Percentiles rank a stretch among this genome's conserved stretches.
Evolutionary conservation across 306 rosid species (phyloP).

Genomic region (Hippophae rhamnoides): DNA sequence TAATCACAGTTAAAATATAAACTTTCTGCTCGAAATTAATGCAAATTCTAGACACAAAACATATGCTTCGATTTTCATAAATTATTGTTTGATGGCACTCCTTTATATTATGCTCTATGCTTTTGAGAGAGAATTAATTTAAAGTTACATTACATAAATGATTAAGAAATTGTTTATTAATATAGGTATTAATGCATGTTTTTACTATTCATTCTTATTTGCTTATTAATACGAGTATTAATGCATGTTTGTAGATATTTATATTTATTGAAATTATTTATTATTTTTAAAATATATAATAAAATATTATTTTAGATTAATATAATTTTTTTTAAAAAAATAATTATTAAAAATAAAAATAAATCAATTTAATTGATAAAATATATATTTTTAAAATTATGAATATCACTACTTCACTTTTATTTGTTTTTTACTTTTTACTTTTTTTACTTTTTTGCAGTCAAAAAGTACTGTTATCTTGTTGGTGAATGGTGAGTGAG

Average conservation of each 20-base stretch:
- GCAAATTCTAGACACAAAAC: slow-evolving; percentile 5
- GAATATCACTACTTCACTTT: neutral
- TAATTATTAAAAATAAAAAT: no score
- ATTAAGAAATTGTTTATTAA: no score
- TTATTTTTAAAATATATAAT: no score
- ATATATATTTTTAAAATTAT: neutral
- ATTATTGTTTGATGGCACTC: neutral
- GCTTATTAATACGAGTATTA: neutral
- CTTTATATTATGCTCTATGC: neutral
- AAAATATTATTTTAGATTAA: no score
- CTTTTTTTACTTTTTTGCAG: neutral
- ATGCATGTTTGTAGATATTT: no score
- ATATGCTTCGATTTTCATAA: slow-evolving; percentile 6
- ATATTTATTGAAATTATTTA: no score
- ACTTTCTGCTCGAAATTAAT: neutral
- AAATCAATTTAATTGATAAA: no score
- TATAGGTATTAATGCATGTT: neutral
- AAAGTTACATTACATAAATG: no score
- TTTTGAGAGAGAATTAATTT: neutral
- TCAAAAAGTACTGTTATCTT: slow-evolving; percentile 8
- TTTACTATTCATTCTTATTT: neutral
- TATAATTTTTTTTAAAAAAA: no score
- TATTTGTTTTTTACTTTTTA: slow-evolving; percentile 4
- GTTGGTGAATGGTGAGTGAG: slow-evolving; percentile 1
- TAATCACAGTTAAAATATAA: neutral